These are phyloP conservation scores for Scheffersomyces insectosa DNA, from an alignment of 1,139 yeast species.

Conservation along the genomic window DNA sequence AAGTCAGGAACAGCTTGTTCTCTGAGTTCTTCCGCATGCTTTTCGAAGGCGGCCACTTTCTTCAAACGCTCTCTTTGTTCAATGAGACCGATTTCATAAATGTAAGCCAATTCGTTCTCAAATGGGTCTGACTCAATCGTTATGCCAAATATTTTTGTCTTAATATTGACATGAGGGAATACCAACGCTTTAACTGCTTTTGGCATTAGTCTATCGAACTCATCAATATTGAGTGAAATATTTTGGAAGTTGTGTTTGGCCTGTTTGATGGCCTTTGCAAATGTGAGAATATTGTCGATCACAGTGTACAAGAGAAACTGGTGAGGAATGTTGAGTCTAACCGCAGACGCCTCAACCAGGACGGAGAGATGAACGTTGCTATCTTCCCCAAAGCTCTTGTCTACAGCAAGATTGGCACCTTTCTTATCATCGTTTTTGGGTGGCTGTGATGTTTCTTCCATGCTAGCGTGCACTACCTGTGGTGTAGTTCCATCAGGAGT, in stretches of 20 bases:
- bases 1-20: conserved; percentile 12
- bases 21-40: conserved; percentile 15
- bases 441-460: conserved; percentile 40
- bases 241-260: conserved; percentile 51
- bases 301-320: conserved; percentile 66
- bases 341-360: conserved; percentile 23
- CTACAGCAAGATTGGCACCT: conserved; percentile 13
- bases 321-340: conserved; percentile 52
- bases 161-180: conserved; percentile 34
- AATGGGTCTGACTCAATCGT: conserved; percentile 45
- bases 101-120: conserved; percentile 40
- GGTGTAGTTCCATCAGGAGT: too few species aligned
- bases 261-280: conserved; percentile 60
- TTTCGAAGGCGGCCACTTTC: conserved; percentile 32
- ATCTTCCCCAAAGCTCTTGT: conserved; percentile 10
- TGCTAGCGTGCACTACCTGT: neutral
- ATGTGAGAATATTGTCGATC: conserved; percentile 63
- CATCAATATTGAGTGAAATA: conserved; percentile 36
- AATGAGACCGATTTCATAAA: conserved; percentile 37
- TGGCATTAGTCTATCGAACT: conserved; percentile 39
- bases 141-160: conserved; percentile 34
- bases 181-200: conserved; percentile 27
- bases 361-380: too few species aligned
- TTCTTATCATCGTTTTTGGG: conserved; percentile 19
- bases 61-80: conserved; percentile 38